These are phyloP conservation scores for Fusarium agapanthi DNA, from an alignment of 2,329 filamentous ascomycete species.

Conservation along the genomic window DNA sequence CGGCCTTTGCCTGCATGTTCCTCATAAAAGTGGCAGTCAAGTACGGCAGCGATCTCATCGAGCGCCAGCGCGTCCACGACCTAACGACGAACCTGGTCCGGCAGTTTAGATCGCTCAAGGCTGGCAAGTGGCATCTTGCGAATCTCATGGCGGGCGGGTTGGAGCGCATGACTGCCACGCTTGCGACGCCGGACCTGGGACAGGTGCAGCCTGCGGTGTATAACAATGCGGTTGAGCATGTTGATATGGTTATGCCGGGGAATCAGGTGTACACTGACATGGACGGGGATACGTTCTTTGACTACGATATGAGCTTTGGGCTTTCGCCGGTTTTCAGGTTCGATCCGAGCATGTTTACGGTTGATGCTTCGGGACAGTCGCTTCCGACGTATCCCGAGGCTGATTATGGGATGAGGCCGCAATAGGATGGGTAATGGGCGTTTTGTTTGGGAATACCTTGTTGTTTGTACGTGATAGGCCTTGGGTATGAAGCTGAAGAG, in stretches of 20 bases:
- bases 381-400: constrained; percentile 38
- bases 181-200: constrained; percentile 10
- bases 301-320: constrained; percentile 44
- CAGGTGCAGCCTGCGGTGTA: background rate
- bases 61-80: constrained; percentile 50
- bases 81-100: constrained; percentile 51
- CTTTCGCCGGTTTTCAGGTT: constrained; percentile 42
- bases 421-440: background rate
- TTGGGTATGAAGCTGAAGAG: background rate
- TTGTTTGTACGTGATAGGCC: background rate
- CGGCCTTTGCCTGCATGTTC: constrained; percentile 62
- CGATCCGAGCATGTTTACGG: constrained; percentile 39
- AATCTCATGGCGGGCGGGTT: constrained; percentile 59
- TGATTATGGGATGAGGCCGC: constrained; percentile 34
- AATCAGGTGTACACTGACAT: constrained; percentile 37
- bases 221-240: constrained; percentile 22
- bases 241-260: constrained; percentile 26
- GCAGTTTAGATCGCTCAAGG: constrained; percentile 52
- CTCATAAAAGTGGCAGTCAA: constrained; percentile 58
- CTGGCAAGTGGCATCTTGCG: constrained; percentile 57
- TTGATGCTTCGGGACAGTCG: constrained; percentile 38
- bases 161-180: constrained; percentile 50
- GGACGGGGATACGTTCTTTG: constrained; percentile 41
- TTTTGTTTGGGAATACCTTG: constrained; percentile 12
- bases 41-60: constrained; percentile 53